phyloP scores from a whole-genome alignment of 148 eudicot species.

The Rhododendron ferrugineum region DNA sequence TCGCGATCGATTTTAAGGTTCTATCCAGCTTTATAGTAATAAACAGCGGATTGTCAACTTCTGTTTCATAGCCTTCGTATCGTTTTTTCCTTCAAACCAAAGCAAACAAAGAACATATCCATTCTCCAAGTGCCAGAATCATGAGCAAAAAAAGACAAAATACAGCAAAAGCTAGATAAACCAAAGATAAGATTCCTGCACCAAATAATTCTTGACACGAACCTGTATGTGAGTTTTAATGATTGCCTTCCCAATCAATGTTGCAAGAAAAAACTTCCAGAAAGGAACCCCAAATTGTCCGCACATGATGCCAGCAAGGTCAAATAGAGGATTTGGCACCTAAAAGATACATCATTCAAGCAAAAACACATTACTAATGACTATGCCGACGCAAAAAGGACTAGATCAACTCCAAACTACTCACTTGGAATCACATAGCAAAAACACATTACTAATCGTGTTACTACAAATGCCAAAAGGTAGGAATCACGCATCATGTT shows the following conservation, averaged over 20 bases:
- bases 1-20: neutral
- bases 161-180: neutral
- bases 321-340: slow-evolving; percentile 98
- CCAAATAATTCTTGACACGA: neutral
- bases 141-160: neutral
- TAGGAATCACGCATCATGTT: neutral
- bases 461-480: neutral
- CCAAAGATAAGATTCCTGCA: neutral
- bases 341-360: slow-evolving; percentile 23
- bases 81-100: neutral
- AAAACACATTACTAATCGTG: too few relatives aligned
- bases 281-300: slow-evolving; percentile 97
- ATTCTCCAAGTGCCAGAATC: neutral
- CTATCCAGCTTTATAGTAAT: neutral
- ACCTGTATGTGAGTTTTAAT: slow-evolving; percentile 98
- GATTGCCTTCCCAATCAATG: slow-evolving; percentile 82
- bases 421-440: too few relatives aligned
- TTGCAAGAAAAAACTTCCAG: slow-evolving; percentile 93
- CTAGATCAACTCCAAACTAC: neutral
- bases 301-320: slow-evolving; percentile 97
- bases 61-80: neutral
- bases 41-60: neutral
- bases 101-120: neutral
- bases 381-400: neutral
- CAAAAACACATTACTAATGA: slow-evolving; percentile 4